These are phyloP conservation scores for Blastomyces percursus DNA, from an alignment of 2,329 filamentous ascomycete genomes.

Conservation along the genomic window DNA sequence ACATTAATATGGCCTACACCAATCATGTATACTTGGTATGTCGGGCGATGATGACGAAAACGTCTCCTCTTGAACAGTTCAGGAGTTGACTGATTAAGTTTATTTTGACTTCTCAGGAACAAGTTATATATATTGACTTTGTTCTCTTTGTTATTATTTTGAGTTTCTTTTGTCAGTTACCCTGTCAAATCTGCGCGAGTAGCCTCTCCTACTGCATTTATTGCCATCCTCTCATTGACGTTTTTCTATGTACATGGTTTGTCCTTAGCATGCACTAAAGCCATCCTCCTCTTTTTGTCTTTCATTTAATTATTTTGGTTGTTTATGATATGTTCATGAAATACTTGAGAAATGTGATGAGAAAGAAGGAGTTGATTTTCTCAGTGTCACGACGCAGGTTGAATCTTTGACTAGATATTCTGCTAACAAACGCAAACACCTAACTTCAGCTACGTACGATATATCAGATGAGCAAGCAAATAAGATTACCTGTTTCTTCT, in stretches of 20 bases:
- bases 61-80: neutral
- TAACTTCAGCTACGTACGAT: neutral
- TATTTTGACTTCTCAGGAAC: slow-evolving; percentile 4
- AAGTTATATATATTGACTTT: slow-evolving; percentile 2
- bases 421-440: neutral
- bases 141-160: neutral
- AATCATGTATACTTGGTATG: slow-evolving; percentile 11
- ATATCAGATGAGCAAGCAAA: slow-evolving; percentile 1
- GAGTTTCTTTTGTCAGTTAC: neutral
- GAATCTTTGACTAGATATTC: neutral
- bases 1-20: slow-evolving; percentile 5
- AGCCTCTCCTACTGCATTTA: slow-evolving; percentile 4
- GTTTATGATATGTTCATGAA: neutral
- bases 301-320: neutral
- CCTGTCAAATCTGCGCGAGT: slow-evolving; percentile 11
- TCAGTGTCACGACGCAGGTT: neutral
- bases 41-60: slow-evolving; percentile 7
- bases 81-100: neutral
- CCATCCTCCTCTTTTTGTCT: neutral
- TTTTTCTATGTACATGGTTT: slow-evolving; percentile 5
- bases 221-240: slow-evolving; percentile 9
- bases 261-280: slow-evolving; percentile 1
- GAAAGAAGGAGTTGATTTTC: neutral
- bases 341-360: neutral
- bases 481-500: neutral